Evolutionary conservation across 768 basidiomycete genomes (phyloP).

Genomic region (Leccinellum albellum): DNA sequence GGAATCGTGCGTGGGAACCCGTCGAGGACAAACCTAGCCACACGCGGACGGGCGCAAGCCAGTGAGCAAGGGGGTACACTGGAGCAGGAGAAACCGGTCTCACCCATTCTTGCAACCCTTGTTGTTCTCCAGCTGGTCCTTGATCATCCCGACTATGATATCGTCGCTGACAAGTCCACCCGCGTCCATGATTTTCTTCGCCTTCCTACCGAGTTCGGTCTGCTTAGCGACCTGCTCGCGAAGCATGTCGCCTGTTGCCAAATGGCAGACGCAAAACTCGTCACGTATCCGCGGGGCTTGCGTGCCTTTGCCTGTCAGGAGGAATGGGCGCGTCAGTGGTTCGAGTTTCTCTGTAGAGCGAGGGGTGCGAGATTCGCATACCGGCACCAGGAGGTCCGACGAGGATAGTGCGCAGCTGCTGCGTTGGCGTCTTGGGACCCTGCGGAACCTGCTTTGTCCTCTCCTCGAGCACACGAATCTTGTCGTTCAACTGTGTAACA

Average conservation of each 20-base stretch:
- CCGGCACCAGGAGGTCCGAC: conserved; percentile 97
- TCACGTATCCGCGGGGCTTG: conserved; percentile 93
- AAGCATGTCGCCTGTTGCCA: conserved; percentile 98
- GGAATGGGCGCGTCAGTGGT: neutral
- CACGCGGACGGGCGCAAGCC: neutral
- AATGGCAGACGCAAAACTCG: conserved; percentile 94
- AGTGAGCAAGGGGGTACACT: neutral
- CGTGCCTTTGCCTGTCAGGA: conserved; percentile 85
- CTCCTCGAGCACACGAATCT: conserved; percentile 77
- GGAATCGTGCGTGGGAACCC: conserved; percentile 99
- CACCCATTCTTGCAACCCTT: conserved; percentile 92
- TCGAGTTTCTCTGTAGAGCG: neutral
- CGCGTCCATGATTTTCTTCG: conserved; percentile 97
- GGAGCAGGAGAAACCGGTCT: conserved; percentile 33
- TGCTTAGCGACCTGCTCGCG: conserved; percentile 87
- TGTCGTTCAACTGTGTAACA: conserved; percentile 84
- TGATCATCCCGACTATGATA: conserved; percentile 97
- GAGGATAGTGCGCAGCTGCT: conserved; percentile 86
- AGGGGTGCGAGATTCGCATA: conserved; percentile 34
- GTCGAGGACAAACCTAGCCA: conserved; percentile 87
- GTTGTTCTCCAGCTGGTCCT: conserved; percentile 92
- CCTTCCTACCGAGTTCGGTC: conserved; percentile 83
- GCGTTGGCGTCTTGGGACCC: conserved; percentile 56
- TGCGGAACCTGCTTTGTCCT: conserved; percentile 50
- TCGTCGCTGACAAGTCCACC: conserved; percentile 96